Conservation (phyloP, 257 asterid species). For the Nemophila menziesii region DNA sequence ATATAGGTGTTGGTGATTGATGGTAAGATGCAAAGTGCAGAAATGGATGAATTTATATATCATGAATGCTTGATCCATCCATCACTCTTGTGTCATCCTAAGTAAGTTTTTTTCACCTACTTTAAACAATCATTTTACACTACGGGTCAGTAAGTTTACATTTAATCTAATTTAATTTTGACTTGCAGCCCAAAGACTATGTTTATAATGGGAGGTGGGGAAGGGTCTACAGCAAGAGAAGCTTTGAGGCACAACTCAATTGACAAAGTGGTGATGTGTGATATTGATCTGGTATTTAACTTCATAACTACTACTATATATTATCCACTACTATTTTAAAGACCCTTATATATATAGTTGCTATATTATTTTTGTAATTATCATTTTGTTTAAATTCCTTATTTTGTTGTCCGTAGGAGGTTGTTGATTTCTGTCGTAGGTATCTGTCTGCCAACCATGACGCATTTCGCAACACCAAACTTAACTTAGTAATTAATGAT, state of each 20-base stretch:
- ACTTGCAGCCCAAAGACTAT: slow-evolving; percentile 54
- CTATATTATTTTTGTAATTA: not conserved
- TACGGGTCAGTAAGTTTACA: not conserved
- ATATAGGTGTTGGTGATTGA: slow-evolving; percentile 82
- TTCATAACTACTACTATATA: not conserved
- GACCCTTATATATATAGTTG: not conserved
- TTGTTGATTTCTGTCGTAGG: slow-evolving; percentile 76
- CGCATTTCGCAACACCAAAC: slow-evolving; percentile 64
- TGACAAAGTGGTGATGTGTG: slow-evolving; percentile 90
- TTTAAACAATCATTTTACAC: not conserved
- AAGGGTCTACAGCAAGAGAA: slow-evolving; percentile 94
- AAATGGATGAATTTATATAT: slow-evolving; percentile 84
- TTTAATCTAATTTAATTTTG: not conserved
- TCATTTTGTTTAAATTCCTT: not conserved
- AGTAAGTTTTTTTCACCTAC: slow-evolving; percentile 25
- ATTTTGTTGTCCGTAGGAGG: slow-evolving; percentile 44
- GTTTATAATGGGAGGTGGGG: slow-evolving; percentile 99
- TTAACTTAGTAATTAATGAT: slow-evolving; percentile 71
- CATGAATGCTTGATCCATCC: slow-evolving; percentile 98
- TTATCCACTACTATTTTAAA: no score
- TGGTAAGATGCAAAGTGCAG: slow-evolving; percentile 99
- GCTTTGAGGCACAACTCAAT: slow-evolving; percentile 74
- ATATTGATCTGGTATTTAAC: slow-evolving; percentile 82
- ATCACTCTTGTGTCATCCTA: slow-evolving; percentile 79
- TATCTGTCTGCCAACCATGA: slow-evolving; percentile 77